phyloP scores from a whole-genome alignment of 805 yeast genomes.

The Saccharomycopsis sp. region DNA sequence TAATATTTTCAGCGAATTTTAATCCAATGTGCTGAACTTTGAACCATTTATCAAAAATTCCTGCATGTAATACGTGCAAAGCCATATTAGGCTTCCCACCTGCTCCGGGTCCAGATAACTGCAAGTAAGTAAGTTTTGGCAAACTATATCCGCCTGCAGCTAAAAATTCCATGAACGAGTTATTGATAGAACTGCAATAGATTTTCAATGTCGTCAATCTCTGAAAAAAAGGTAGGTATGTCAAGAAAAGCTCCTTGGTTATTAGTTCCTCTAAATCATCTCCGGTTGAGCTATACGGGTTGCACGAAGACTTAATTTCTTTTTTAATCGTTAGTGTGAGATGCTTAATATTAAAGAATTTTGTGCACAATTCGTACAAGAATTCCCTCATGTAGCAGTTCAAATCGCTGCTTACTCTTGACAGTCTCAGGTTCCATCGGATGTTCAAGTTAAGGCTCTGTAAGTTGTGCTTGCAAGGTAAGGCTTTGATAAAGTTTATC shows the following conservation, averaged over 20 bases:
- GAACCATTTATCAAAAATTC: constrained; percentile 51
- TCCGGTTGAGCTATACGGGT: constrained; percentile 23
- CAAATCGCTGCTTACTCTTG: constrained; percentile 20
- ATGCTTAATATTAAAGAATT: constrained; percentile 11
- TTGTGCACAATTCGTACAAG: not conserved
- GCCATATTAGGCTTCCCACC: constrained; percentile 52
- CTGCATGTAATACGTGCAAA: constrained; percentile 45
- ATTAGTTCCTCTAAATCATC: constrained; percentile 29
- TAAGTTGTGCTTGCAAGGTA: constrained; percentile 30
- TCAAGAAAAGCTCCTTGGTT: constrained; percentile 23
- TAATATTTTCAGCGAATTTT: constrained; percentile 30
- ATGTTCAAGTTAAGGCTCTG: constrained; percentile 33
- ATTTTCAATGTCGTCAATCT: constrained; percentile 35
- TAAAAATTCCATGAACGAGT: constrained; percentile 27
- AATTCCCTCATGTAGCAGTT: constrained; percentile 16
- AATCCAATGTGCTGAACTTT: constrained; percentile 48
- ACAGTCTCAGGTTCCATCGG: constrained; percentile 32
- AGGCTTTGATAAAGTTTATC: constrained; percentile 1
- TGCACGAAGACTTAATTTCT: constrained; percentile 24
- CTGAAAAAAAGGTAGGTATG: constrained; percentile 22
- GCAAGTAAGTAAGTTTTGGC: constrained; percentile 30
- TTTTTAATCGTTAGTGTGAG: constrained; percentile 35
- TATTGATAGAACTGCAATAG: constrained; percentile 31
- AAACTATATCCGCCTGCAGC: constrained; percentile 22
- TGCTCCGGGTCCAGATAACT: constrained; percentile 43